A percentile compares a stretch with the other conserved stretches of the same genome.
Evolutionary conservation across 805 yeast species (phyloP).

Genomic region (Ogataea angusta): DNA sequence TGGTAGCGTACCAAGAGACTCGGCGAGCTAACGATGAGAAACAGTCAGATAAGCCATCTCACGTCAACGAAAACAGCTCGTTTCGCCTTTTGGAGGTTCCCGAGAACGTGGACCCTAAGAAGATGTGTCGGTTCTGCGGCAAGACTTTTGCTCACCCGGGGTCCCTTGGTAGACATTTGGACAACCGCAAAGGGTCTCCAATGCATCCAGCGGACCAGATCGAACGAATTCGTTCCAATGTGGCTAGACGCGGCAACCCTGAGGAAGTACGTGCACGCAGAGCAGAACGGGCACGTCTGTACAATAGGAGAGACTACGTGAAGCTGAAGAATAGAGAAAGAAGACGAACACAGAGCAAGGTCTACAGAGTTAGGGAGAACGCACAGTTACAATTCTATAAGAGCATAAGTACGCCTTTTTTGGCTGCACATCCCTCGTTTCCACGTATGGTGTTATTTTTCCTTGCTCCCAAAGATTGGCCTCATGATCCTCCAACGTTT

Average conservation of each 20-base stretch:
- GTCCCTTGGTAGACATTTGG: constrained; percentile 58
- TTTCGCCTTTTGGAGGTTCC: constrained; percentile 21
- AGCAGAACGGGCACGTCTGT: constrained; percentile 38
- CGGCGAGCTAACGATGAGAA: constrained; percentile 3
- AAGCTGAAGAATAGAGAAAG: constrained; percentile 43
- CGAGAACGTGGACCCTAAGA: constrained; percentile 31
- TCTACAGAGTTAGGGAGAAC: constrained; percentile 38
- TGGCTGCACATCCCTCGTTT: constrained; percentile 46
- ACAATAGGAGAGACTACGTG: constrained; percentile 47
- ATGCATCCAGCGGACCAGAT: constrained; percentile 50
- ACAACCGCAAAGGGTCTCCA: constrained; percentile 49
- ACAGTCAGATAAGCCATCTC: constrained; percentile 4
- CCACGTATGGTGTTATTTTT: constrained; percentile 48
- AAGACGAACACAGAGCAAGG: constrained; percentile 42
- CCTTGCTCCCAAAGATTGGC: constrained; percentile 46
- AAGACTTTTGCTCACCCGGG: constrained; percentile 55
- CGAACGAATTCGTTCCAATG: constrained; percentile 43
- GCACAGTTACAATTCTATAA: constrained; percentile 36
- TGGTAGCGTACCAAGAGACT: constrained; percentile 19
- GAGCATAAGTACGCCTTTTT: constrained; percentile 35
- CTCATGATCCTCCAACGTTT: constrained; percentile 49
- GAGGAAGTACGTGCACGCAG: constrained; percentile 40
- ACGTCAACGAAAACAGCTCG: background rate
- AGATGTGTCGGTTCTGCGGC: constrained; percentile 50
- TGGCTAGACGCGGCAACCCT: constrained; percentile 49